Percentiles rank a stretch among this genome's conserved stretches.
Evolutionary conservation across 1,139 yeast species (phyloP).

Genomic region (Sugiyamaella japonica): DNA sequence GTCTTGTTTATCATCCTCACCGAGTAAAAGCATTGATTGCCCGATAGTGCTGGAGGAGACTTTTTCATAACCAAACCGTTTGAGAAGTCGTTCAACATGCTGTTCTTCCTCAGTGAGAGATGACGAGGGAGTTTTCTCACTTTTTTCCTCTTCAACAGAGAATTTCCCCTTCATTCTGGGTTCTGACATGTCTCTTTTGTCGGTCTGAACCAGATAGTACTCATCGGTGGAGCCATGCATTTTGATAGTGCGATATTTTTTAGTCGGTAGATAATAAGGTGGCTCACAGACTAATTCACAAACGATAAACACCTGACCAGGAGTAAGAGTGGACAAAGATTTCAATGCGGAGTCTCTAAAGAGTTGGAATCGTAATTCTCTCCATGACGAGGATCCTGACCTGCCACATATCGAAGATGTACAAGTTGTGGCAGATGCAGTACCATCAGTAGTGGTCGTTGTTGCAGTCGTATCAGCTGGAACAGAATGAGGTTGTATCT

Average conservation of each 20-base stretch:
- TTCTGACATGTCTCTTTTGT: neutral
- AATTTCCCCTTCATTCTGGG: slow-evolving; percentile 9
- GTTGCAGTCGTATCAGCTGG: neutral
- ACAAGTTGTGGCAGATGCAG: neutral
- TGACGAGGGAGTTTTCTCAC: too few species aligned
- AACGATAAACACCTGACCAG: slow-evolving; percentile 5
- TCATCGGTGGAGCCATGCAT: neutral
- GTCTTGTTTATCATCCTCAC: neutral
- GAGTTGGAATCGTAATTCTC: neutral
- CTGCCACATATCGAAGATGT: too few species aligned
- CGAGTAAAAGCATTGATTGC: slow-evolving; percentile 3
- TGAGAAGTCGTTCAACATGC: neutral
- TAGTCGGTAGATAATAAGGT: slow-evolving; percentile 7
- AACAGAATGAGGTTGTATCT: neutral
- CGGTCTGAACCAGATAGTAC: slow-evolving; percentile 4
- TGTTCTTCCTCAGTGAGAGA: slow-evolving; percentile 1
- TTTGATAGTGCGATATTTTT: slow-evolving; percentile 7
- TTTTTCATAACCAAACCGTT: slow-evolving; percentile 7
- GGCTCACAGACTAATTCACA: slow-evolving; percentile 13
- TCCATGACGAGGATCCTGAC: neutral
- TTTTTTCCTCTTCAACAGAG: neutral
- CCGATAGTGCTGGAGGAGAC: neutral
- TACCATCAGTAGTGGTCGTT: neutral
- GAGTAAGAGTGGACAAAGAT: neutral
- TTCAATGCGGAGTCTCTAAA: neutral